phyloP scores from a whole-genome alignment of 192 early-diverging fungal species.

The Geosiphon pyriformis region DNA sequence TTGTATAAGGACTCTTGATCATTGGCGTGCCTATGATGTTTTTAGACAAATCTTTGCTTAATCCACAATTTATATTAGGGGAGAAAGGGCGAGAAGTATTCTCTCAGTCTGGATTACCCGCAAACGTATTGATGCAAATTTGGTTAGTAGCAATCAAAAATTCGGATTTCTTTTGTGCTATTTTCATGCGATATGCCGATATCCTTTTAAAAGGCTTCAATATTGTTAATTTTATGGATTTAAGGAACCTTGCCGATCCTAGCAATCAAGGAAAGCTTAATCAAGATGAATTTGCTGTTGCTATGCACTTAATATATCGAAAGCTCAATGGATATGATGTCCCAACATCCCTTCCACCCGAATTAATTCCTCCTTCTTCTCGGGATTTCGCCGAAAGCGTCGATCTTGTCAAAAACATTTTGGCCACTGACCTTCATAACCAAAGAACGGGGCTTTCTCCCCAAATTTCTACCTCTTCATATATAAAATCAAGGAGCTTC shows the following conservation, averaged over 20 bases:
- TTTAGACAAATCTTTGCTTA: neutral
- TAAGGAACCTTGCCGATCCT: conserved; percentile 71
- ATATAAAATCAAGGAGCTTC: conserved; percentile 24
- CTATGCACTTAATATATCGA: conserved; percentile 93
- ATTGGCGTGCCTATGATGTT: neutral
- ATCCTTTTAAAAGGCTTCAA: no score
- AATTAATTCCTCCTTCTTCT: conserved; percentile 81
- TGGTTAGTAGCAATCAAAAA: conserved; percentile 43
- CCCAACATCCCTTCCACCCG: conserved; percentile 71
- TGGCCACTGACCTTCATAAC: conserved; percentile 54
- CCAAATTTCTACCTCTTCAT: conserved; percentile 17
- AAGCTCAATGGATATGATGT: conserved; percentile 79
- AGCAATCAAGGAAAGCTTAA: conserved; percentile 86
- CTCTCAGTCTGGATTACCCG: conserved; percentile 63
- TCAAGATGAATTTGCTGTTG: conserved; percentile 90
- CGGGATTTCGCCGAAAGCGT: conserved; percentile 73
- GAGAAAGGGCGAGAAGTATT: conserved; percentile 71
- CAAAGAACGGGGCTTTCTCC: conserved; percentile 23
- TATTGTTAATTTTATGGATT: conserved; percentile 12
- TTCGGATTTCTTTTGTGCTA: conserved; percentile 8
- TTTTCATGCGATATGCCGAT: no score
- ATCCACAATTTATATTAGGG: conserved; percentile 22
- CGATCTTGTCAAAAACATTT: conserved; percentile 55
- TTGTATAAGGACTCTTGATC: neutral
- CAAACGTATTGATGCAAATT: conserved; percentile 66